Evolutionary conservation across 1,139 yeast species (phyloP), one percentile per base, ranked within the genome.

Genomic region (Saccharomyces pastorianus): DNA sequence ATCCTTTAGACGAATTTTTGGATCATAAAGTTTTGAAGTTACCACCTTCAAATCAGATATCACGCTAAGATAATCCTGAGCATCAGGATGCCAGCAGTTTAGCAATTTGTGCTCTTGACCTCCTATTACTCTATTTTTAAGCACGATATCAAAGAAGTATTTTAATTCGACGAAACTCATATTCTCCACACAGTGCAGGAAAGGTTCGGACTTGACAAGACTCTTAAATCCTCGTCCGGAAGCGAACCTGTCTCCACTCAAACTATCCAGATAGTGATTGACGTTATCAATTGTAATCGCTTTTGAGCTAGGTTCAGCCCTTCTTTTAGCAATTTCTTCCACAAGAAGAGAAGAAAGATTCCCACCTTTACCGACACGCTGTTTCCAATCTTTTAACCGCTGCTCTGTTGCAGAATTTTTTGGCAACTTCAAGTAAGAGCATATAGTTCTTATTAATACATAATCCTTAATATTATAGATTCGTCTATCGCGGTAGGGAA

Each of bases 41-140:
- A 88, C 84, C 9, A 78, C 73, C 55, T 81, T 75, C 51, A 91
- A 69, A 61, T 82, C 82, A 55, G 83, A 82, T n/a, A 91, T 86
- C 7, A 86, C 81, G 55, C 82, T 81, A 59, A 77, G 81, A 28
- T 88, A 76, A 1, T 77, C 76, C 13, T 77, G 73, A 0, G 95
- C 95, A 66, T 88, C 91, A 0, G 91, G 91, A 65, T 90, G 96
- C 90, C 95, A 89, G 34, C 73, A 64, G n/a, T 70, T 64, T 48
- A 89, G 72, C 56, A 89, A 75, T n/a, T 76, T 72, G 52, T 78
- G 75, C 61, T 88, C 95, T 55, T 84, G 77, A 13, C 82, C 77
- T 1, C 83, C 80, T 29, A 87, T 69, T 14, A 82, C 73, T 53
- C 82, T 76, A 55, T 76, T 76, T 60, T 85, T 83, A 47, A 91